These are phyloP conservation scores for Fusarium sp. DNA, from an alignment of 2,329 filamentous ascomycete genomes.

Conservation along the genomic window DNA sequence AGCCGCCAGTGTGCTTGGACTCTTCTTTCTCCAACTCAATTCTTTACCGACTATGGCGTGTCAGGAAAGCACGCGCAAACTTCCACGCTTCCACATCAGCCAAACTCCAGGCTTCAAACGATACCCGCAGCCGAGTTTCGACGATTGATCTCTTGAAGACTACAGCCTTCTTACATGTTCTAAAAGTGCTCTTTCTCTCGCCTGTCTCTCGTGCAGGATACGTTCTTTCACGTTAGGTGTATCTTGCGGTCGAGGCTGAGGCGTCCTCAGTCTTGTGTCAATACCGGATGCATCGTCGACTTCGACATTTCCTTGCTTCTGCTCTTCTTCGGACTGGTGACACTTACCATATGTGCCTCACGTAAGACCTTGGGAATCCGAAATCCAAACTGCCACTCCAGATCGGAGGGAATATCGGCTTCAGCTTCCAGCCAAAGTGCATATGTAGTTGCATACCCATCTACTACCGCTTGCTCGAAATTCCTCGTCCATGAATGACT, in stretches of 20 bases:
- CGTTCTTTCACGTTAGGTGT: slow-evolving; percentile 47
- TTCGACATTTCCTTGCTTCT: slow-evolving; percentile 45
- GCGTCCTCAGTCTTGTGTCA: slow-evolving; percentile 40
- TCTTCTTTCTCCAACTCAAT: slow-evolving; percentile 77
- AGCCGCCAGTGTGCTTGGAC: slow-evolving; percentile 70
- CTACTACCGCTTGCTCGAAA: slow-evolving; percentile 85
- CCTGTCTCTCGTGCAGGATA: slow-evolving; percentile 63
- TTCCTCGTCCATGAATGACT: slow-evolving; percentile 74
- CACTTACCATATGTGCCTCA: slow-evolving; percentile 55
- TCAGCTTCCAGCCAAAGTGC: slow-evolving; percentile 87
- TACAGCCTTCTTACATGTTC: slow-evolving; percentile 59
- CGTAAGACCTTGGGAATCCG: slow-evolving; percentile 68
- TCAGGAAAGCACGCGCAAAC: slow-evolving; percentile 76
- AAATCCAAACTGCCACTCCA: slow-evolving; percentile 94
- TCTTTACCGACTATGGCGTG: slow-evolving; percentile 71
- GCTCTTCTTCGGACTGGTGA: slow-evolving; percentile 18
- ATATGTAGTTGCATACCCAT: slow-evolving; percentile 69
- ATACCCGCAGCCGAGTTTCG: slow-evolving; percentile 61
- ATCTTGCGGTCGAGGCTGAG: slow-evolving; percentile 54
- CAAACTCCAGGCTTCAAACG: slow-evolving; percentile 74
- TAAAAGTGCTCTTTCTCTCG: slow-evolving; percentile 66
- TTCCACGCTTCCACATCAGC: slow-evolving; percentile 83
- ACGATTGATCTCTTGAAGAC: slow-evolving; percentile 59
- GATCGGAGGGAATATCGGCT: slow-evolving; percentile 70
- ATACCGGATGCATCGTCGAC: slow-evolving; percentile 24